These are phyloP conservation scores for Malbranchea zuffiana DNA, from an alignment of 2,329 filamentous ascomycete species.

Conservation along the genomic window DNA sequence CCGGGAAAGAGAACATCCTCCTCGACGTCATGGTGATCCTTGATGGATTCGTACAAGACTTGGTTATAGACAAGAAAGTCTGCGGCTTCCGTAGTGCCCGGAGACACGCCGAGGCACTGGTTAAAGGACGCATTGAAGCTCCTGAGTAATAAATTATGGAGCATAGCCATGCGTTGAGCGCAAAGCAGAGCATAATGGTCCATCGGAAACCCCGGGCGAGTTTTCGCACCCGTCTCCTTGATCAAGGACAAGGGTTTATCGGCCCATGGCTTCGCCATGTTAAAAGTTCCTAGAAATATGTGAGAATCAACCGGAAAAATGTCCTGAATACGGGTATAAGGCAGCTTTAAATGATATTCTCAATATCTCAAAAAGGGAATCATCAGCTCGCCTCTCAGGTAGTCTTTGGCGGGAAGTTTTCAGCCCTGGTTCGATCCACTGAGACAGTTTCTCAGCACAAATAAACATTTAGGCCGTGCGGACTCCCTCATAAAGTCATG, in stretches of 20 bases:
- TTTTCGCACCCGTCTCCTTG: slow-evolving; percentile 8
- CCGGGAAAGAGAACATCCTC: slow-evolving; percentile 24
- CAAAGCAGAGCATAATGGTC: slow-evolving; percentile 6
- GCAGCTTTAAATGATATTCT: no score
- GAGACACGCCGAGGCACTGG: slow-evolving; percentile 24
- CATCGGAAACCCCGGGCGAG: slow-evolving; percentile 9
- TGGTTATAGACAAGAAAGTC: slow-evolving; percentile 25
- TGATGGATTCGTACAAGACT: slow-evolving; percentile 23
- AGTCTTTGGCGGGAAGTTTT: no score
- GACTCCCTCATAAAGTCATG: no score
- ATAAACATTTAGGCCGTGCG: no score
- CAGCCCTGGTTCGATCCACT: no score
- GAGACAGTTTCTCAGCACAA: no score
- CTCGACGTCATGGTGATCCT: slow-evolving; percentile 26
- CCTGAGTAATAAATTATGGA: slow-evolving; percentile 33
- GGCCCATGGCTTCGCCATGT: slow-evolving; percentile 10
- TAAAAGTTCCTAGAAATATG: neutral
- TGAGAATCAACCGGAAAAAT: no score
- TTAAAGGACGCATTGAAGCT: slow-evolving; percentile 33
- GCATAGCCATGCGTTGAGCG: slow-evolving; percentile 21
- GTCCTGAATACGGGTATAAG: no score
- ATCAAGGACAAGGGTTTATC: slow-evolving; percentile 11
- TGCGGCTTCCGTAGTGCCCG: slow-evolving; percentile 14
- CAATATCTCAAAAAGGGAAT: no score
- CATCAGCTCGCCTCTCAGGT: no score